A percentile compares a stretch with the other conserved stretches of the same genome.
These are phyloP conservation scores for Vigna mungo DNA, from an alignment of 306 rosid genomes.

Conservation along the genomic window DNA sequence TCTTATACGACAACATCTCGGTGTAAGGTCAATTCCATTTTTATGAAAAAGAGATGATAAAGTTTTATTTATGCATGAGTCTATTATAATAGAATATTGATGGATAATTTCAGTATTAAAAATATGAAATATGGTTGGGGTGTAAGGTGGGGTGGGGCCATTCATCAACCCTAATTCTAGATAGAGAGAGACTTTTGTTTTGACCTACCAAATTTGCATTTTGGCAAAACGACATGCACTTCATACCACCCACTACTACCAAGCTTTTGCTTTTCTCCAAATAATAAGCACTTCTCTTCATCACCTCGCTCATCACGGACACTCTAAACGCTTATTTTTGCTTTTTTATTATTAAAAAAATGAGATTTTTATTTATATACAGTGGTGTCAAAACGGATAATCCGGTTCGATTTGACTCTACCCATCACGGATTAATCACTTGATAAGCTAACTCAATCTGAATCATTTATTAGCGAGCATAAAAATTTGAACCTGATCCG, in stretches of 20 bases:
- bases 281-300: constrained; percentile 29
- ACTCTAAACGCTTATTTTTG: too few species aligned
- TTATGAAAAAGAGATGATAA: not conserved
- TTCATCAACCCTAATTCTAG: not conserved
- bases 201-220: constrained; percentile 38
- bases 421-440: too few species aligned
- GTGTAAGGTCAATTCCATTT: constrained; percentile 43
- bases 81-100: constrained; percentile 25
- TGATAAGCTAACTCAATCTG: too few species aligned
- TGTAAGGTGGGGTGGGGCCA: constrained; percentile 34
- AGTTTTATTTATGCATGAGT: not conserved
- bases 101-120: not conserved
- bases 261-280: constrained; percentile 42
- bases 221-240: constrained; percentile 43
- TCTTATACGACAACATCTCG: constrained; percentile 16
- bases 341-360: too few species aligned
- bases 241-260: constrained; percentile 43
- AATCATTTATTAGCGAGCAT: too few species aligned
- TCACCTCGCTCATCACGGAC: constrained; percentile 60
- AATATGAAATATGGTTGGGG: not conserved
- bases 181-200: constrained; percentile 26
- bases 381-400: too few species aligned
- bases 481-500: too few species aligned
- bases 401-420: rapidly evolving
- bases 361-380: too few species aligned